Evolutionary conservation across 23 red algal genomes (phyloP), one percentile per base, ranked within the genome.

Genomic region (Gracilaria caudata): DNA sequence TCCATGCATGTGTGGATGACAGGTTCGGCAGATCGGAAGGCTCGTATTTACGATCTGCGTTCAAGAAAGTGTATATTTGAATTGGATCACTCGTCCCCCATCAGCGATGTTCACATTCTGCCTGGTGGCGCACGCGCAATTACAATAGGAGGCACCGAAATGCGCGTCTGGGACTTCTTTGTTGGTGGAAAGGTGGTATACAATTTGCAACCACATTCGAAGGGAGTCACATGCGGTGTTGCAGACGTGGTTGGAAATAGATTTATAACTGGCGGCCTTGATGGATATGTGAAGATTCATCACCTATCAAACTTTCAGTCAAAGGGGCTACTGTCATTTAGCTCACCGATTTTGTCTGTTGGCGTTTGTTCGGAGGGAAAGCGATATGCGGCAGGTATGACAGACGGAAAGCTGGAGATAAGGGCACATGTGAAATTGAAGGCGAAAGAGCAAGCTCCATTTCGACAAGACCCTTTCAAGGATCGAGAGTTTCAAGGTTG

Each of bases 1-100:
- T 93, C 97, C 24, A 90, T 86, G 9, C 97, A 99, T 64, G 73
- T 99, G 2, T 99, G 97, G 97, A 86, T 87, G 26, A 82, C 90
- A 3, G 97, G 97, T 58, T 99, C 87, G 35, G 90, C 88, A 36
- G 97, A 99, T 54, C 65, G 86, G 13, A 81, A 83, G 20, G 76
- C 94, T 46, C 97, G 97, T 8, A 17, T 99, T 0, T 99, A 94
- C 70, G 97, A 99, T 76, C 81, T 99, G 20, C 86, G 93, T 0
- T 60, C 84, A 8, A 60, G 43, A 25, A 38, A 84, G 25, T 83
- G 80, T 28, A 45, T 98, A 16, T 93, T 98, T 66, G 65, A 79
- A 2, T 55, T 98, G 2, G 84, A 85, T 29, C 97, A 99, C 54
- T 80, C 56, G 1, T 82, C 58, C 6, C 76, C 88, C 20, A 87